These are phyloP conservation scores for Tricharina praecox DNA, from an alignment of 495 filamentous ascomycete genomes.

Conservation along the genomic window DNA sequence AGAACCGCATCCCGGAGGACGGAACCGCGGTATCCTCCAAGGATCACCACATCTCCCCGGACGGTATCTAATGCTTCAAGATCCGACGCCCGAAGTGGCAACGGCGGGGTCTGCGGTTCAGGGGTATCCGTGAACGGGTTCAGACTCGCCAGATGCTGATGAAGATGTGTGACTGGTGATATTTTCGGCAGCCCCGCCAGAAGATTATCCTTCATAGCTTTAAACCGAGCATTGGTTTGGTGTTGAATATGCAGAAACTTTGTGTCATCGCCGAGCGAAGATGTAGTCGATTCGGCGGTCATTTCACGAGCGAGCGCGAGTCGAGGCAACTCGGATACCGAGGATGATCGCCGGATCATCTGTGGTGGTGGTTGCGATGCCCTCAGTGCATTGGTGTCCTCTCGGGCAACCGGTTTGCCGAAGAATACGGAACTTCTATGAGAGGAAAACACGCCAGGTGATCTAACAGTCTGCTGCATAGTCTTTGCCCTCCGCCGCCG, in stretches of 20 bases:
- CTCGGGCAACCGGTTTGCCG: conserved; percentile 5
- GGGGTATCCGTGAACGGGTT: conserved; percentile 34
- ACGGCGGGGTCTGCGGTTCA: conserved; percentile 19
- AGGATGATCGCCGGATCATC: conserved; percentile 5
- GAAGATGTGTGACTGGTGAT: conserved; percentile 46
- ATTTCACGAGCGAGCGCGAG: neutral
- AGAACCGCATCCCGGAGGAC: conserved; percentile 70
- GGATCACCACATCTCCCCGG: conserved; percentile 69
- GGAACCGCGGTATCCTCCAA: conserved; percentile 85
- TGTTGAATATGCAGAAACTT: conserved; percentile 62
- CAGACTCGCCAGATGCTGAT: conserved; percentile 33
- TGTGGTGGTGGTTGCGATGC: neutral
- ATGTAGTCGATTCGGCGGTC: conserved; percentile 40
- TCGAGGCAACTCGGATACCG: conserved; percentile 4
- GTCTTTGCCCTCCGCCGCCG: neutral
- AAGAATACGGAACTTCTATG: neutral
- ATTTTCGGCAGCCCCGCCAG: conserved; percentile 54
- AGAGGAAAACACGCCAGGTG: neutral
- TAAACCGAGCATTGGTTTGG: conserved; percentile 70
- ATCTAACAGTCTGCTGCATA: neutral
- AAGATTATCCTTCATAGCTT: conserved; percentile 75
- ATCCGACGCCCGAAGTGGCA: conserved; percentile 9
- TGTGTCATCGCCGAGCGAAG: conserved; percentile 74
- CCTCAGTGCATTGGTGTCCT: neutral
- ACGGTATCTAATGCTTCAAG: conserved; percentile 46